Conservation (phyloP, 108 stramenopile species). For the Aurantiochytrium sp. region DNA sequence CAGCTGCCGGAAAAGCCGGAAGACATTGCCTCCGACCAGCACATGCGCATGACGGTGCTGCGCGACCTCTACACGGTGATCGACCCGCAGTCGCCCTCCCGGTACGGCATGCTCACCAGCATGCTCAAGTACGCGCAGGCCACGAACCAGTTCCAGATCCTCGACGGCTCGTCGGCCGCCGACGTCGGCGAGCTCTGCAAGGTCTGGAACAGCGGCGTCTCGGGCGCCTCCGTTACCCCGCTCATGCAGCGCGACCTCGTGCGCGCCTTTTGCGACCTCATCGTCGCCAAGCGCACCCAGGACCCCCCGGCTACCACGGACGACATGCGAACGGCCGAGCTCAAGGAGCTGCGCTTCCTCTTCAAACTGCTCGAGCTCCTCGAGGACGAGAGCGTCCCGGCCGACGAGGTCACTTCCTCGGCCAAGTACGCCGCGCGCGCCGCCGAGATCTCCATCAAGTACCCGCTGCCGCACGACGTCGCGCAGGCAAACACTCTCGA, state of each 20-base stretch:
- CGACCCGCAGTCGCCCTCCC: constrained; percentile 6
- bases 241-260: background rate
- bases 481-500: constrained; percentile 5
- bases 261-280: constrained; percentile 2
- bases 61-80: background rate
- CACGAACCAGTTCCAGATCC: background rate
- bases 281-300: background rate
- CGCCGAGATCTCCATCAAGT: constrained; percentile 16
- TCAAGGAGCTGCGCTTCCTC: constrained; percentile 23
- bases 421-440: constrained; percentile 31
- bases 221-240: background rate
- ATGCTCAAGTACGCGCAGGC: background rate
- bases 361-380: background rate
- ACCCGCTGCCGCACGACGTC: constrained; percentile 23
- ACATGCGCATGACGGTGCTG: constrained; percentile 31
- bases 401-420: background rate
- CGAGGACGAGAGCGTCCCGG: background rate
- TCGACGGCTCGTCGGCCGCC: background rate
- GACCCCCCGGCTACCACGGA: background rate
- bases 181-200: constrained; percentile 31
- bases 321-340: background rate
- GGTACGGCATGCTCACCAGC: background rate
- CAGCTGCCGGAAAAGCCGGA: background rate
- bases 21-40: background rate
- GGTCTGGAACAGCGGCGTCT: background rate